Base-by-base conservation (phyloP, 768 basidiomycete species). In the Boletus tylopilopsis region DNA sequence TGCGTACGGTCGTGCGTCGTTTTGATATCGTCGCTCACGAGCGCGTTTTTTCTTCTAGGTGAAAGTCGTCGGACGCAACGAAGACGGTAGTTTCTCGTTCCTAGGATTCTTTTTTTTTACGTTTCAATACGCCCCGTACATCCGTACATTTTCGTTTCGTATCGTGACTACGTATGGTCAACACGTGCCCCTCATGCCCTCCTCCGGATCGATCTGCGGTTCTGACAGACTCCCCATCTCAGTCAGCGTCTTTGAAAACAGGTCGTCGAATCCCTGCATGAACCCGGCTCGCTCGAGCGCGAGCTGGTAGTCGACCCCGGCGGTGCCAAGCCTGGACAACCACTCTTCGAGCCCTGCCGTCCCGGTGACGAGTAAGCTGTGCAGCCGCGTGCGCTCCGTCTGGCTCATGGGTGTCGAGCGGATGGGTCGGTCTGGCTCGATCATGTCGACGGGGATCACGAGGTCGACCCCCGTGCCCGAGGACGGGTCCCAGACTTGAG, bases 321-420 rank as follows among this genome's bases (percentile, higher is more conserved):
- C 59, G 6, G 61, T 61, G 4, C 55, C 66, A 44, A 65, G 59
- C 24, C 58, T 60, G 5, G 68, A 59, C 36, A 89, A 53, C 87
- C 87, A 91, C 53, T 86, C 86, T 56, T 90, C 88, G 37, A 91
- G 60, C 9, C 64, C 71, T 11, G 78, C 75, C 23, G 79, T 75
- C 0, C 83, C 85, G 1, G 74, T 71, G 4, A 87, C 68, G 25
- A 90, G 71, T 41, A 90, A 58, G 56, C 87, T 89, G 34, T 78
- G 71, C 22, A 90, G 63, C n/a, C 88, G 73, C 12, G 85, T 83
- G 27, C 80, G 68, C 54, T 90, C 89, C 5, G 89, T 91, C 58
- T 85, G 83, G 49, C 71, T 87, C 39, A 81, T 64, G 3, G 78
- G 76, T 5, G 79, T 69, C 21, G 78, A 73, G 47, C 67, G 73